Evolutionary conservation across 495 filamentous ascomycete species (phyloP), one percentile per base, ranked within the genome.

Genomic region (Neurospora discreta): DNA sequence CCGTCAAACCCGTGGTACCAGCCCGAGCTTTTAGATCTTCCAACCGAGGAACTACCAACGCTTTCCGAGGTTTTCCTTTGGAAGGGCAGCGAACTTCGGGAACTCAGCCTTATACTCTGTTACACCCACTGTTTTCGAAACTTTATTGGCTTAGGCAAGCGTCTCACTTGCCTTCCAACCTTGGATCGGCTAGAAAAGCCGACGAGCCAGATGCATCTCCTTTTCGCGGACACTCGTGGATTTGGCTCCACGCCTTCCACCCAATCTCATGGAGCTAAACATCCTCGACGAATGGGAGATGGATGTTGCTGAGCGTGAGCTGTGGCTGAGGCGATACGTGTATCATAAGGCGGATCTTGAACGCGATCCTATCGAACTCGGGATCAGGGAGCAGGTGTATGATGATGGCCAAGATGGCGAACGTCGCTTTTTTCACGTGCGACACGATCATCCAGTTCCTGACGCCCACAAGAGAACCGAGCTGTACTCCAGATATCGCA

Each of bases 261-360:
- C 52, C 1, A 71, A 42, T 33, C 70, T 68, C 3, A 18, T 68
- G 0, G 26, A 71, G 11, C 3, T 71, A 0, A 68, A 26, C 2
- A 71, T 71, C 7, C 6, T 58, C 6, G 70, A 68, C 2, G 70
- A 71, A 16, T 71, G 70, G 70, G 23, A 58, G 3, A 39, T 10
- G 38, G 38, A 39, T 39, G 9, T 10, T 2, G 9, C 9, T 10
- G 38, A 39, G 9, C 9, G 38, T 9, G 38, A 39, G 38, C 8
- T 39, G 38, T 39, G 38, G 38, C 38, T 39, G 8, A 39, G 7
- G 1, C 38, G 38, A 39, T 39, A 39, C 38, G 38, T 39, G 38
- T 39, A 39, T 39, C 38, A 39, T 39, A 0, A 38, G 6, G 38
- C 8, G 8, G 38, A 9, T 9, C 1, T 10, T 8, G 38, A 39